phyloP scores from a whole-genome alignment of 2,329 filamentous ascomycete genomes.

The Stemphylium vesicarium region DNA sequence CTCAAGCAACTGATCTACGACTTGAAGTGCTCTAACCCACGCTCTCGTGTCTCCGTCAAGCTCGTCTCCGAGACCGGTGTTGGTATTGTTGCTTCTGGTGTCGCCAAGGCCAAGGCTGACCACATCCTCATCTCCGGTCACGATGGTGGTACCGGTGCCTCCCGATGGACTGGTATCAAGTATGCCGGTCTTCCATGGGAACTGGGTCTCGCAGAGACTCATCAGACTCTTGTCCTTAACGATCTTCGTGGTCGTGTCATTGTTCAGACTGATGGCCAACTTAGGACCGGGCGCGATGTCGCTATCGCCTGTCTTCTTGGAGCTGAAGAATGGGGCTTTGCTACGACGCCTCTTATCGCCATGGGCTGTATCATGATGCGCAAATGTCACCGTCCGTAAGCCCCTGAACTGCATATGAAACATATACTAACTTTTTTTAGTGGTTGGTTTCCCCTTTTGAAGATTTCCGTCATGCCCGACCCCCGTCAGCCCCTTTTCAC shows the following conservation, averaged over 20 bases:
- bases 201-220: slow-evolving; percentile 92
- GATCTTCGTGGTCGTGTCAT: slow-evolving; percentile 94
- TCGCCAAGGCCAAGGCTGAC: slow-evolving; percentile 95
- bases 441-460: too few relatives aligned
- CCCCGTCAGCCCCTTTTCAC: too few relatives aligned
- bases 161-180: slow-evolving; percentile 98
- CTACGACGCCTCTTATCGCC: slow-evolving; percentile 90
- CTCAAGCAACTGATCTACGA: slow-evolving; percentile 98
- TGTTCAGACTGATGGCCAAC: slow-evolving; percentile 94
- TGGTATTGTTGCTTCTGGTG: slow-evolving; percentile 95
- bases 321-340: slow-evolving; percentile 98
- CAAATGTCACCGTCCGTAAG: slow-evolving; percentile 53
- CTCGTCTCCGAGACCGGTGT: slow-evolving; percentile 97
- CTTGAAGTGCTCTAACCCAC: slow-evolving; percentile 93
- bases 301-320: slow-evolving; percentile 93
- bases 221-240: slow-evolving; percentile 94
- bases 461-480: too few relatives aligned
- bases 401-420: too few relatives aligned
- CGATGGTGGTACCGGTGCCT: slow-evolving; percentile 95
- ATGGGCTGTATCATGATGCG: slow-evolving; percentile 98
- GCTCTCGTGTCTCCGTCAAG: slow-evolving; percentile 92
- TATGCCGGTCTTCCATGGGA: slow-evolving; percentile 98
- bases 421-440: too few relatives aligned
- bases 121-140: slow-evolving; percentile 97
- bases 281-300: slow-evolving; percentile 90